Percentiles rank a stretch among this genome's conserved stretches.
These are phyloP conservation scores for Magnolia sinica DNA, from an alignment of 164 flowering plant genomes.

Conservation along the genomic window DNA sequence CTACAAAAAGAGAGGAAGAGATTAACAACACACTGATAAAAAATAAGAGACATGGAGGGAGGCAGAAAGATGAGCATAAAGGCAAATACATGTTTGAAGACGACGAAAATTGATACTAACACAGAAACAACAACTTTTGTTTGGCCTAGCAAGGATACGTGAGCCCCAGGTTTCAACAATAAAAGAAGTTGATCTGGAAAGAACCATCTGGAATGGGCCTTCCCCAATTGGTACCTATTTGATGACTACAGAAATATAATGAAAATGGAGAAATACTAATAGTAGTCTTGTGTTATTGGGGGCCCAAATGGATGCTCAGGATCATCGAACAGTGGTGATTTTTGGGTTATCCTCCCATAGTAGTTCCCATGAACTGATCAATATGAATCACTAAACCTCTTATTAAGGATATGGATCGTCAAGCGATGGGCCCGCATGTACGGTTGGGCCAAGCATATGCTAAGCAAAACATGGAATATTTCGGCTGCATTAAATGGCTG, in stretches of 20 bases:
- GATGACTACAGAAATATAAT: too few relatives aligned
- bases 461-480: background rate
- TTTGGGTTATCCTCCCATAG: too few relatives aligned
- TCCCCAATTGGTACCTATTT: background rate
- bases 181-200: background rate
- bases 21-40: background rate
- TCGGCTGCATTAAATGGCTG: background rate
- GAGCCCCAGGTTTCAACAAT: background rate
- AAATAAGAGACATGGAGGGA: background rate
- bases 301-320: too few relatives aligned
- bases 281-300: too few relatives aligned
- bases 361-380: too few relatives aligned
- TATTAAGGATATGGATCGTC: too few relatives aligned
- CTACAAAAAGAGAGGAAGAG: conserved; percentile 29
- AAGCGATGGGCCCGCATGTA: too few relatives aligned
- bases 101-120: background rate
- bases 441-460: too few relatives aligned
- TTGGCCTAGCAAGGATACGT: background rate
- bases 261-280: too few relatives aligned
- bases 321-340: too few relatives aligned
- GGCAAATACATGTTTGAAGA: background rate
- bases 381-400: too few relatives aligned
- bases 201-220: background rate
- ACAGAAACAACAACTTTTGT: background rate
- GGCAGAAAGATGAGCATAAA: background rate